Evolutionary conservation across 2,329 filamentous ascomycete species (phyloP).

Genomic region (Aspergillus clavatus): DNA sequence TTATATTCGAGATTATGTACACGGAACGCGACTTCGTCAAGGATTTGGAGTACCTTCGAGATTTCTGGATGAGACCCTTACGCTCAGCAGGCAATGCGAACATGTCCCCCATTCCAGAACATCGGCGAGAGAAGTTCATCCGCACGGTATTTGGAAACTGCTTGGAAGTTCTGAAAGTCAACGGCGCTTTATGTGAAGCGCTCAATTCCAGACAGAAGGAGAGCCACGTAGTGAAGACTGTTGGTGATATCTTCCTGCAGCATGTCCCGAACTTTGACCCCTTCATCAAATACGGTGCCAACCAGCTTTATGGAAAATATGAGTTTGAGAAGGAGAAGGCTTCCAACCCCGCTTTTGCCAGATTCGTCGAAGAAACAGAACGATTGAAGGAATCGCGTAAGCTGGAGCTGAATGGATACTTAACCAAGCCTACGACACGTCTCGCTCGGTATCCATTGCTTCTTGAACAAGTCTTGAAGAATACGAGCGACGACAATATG

Average conservation of each 20-base stretch:
- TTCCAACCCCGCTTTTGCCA: conserved; percentile 75
- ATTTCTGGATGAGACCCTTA: conserved; percentile 97
- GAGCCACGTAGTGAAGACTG: conserved; percentile 76
- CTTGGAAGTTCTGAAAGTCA: conserved; percentile 89
- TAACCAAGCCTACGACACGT: conserved; percentile 95
- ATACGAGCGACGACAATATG: conserved; percentile 80
- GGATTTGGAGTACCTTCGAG: conserved; percentile 91
- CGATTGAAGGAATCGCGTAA: conserved; percentile 94
- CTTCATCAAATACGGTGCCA: conserved; percentile 93
- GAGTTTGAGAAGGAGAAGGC: conserved; percentile 96
- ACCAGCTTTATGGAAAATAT: conserved; percentile 93
- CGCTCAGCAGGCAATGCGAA: conserved; percentile 61
- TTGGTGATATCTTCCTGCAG: conserved; percentile 92
- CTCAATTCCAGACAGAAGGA: conserved; percentile 88
- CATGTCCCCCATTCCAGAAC: conserved; percentile 80
- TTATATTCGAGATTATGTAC: conserved; percentile 98
- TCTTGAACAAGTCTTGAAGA: conserved; percentile 85
- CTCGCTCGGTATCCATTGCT: conserved; percentile 89
- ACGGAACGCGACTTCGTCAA: conserved; percentile 99
- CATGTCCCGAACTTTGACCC: conserved; percentile 90
- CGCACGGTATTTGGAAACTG: conserved; percentile 94
- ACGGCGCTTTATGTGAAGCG: conserved; percentile 79
- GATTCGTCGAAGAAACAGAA: conserved; percentile 95
- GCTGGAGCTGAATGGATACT: conserved; percentile 91
- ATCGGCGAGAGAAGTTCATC: conserved; percentile 83